Conservation (phyloP, 2,329 filamentous ascomycete species). For the Dothideomycetes sp. region DNA sequence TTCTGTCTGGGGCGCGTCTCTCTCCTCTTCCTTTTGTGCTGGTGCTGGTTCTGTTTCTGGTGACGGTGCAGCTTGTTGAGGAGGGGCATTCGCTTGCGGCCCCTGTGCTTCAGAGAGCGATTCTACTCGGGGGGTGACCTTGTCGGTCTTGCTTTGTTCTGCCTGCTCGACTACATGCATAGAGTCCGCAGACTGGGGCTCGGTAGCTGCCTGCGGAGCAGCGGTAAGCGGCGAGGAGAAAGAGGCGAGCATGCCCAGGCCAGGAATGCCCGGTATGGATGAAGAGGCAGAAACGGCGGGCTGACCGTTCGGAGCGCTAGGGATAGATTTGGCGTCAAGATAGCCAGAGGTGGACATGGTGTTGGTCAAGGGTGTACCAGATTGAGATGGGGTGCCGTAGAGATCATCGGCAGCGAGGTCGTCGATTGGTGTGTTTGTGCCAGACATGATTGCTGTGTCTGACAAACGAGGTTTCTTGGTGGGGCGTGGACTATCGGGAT, state of each 20-base stretch:
- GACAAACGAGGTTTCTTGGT: slow-evolving; percentile 6
- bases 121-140: too few species aligned
- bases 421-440: slow-evolving; percentile 9
- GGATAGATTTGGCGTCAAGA: slow-evolving; percentile 1
- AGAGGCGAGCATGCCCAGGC: slow-evolving; percentile 2
- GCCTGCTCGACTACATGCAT: too few species aligned
- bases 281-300: background rate
- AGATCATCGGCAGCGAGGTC: slow-evolving; percentile 23
- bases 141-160: too few species aligned
- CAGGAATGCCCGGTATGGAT: slow-evolving; percentile 5
- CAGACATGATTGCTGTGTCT: slow-evolving; percentile 2
- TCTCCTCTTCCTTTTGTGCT: too few species aligned
- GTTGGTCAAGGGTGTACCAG: slow-evolving; percentile 1
- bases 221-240: too few species aligned
- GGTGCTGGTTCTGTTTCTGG: too few species aligned
- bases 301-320: background rate
- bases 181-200: too few species aligned
- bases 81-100: background rate
- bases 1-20: too few species aligned
- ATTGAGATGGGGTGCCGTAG: slow-evolving; percentile 13
- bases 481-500: slow-evolving; percentile 3
- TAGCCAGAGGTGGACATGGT: background rate
- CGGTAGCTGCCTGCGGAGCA: too few species aligned
- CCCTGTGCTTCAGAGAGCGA: too few species aligned
- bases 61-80: background rate